A percentile compares a stretch with the other conserved stretches of the same genome.
These are phyloP conservation scores for Casuarina glauca DNA, from an alignment of 306 rosid species.

Conservation along the genomic window DNA sequence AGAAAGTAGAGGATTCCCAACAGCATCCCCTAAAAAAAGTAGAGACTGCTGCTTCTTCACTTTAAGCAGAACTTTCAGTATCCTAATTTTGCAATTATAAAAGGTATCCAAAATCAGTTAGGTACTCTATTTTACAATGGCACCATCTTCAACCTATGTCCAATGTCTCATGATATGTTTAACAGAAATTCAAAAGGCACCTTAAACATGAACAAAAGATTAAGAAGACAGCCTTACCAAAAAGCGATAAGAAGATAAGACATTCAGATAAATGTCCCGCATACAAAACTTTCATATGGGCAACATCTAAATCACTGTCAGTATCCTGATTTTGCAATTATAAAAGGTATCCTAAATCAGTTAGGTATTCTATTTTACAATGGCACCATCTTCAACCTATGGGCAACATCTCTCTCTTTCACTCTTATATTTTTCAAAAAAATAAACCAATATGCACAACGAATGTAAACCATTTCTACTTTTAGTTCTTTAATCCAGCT, in stretches of 20 bases:
- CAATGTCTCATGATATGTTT: not conserved
- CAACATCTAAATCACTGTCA: not conserved
- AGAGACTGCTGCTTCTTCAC: not conserved
- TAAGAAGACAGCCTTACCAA: not conserved
- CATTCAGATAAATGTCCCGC: not conserved
- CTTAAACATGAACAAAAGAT: not conserved
- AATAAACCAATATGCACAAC: not conserved
- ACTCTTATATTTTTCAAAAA: not conserved
- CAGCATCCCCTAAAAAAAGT: conserved; percentile 1
- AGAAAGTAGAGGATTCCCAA: not conserved
- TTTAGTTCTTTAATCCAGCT: not conserved
- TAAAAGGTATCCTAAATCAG: not conserved
- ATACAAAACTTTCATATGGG: not conserved
- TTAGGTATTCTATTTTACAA: not conserved
- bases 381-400: not conserved
- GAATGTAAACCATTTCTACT: not conserved
- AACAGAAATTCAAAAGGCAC: not conserved
- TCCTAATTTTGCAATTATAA: not conserved
- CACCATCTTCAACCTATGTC: not conserved
- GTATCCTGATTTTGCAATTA: not conserved
- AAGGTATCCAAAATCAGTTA: not conserved
- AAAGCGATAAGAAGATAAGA: not conserved
- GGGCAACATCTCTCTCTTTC: not conserved
- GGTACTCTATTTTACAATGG: conserved; percentile 3
- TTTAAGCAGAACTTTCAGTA: not conserved